These are phyloP conservation scores for Dendrobium huoshanense DNA, from an alignment of 106 monocot genomes.

Conservation along the genomic window DNA sequence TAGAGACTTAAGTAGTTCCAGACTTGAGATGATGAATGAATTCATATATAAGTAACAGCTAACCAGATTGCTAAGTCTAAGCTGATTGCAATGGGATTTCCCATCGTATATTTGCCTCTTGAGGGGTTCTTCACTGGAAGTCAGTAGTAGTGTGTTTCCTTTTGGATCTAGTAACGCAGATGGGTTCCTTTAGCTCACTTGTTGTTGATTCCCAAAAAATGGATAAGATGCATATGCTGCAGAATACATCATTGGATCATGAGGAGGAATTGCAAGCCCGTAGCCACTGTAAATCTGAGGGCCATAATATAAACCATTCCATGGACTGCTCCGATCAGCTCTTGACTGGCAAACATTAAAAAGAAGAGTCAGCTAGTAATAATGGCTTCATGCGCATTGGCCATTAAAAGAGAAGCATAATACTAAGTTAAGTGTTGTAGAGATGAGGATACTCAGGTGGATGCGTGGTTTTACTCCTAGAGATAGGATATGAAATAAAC, in stretches of 20 bases:
- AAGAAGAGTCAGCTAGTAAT: not conserved
- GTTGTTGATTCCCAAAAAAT: constrained; percentile 62
- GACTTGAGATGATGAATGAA: not conserved
- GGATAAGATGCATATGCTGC: constrained; percentile 61
- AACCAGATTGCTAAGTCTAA: not conserved
- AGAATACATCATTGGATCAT: constrained; percentile 61
- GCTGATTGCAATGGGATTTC: not conserved
- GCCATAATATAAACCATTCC: constrained; percentile 65
- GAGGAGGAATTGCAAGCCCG: constrained; percentile 40
- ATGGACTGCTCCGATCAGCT: constrained; percentile 35
- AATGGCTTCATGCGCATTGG: not conserved
- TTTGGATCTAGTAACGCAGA: not conserved
- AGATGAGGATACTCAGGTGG: too few relatives aligned
- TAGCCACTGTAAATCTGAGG: constrained; percentile 55
- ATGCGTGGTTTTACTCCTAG: too few relatives aligned
- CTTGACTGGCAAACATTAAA: constrained; percentile 20
- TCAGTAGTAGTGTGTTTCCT: not conserved
- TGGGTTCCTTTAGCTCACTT: constrained; percentile 51
- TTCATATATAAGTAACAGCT: not conserved
- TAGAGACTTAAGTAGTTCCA: not conserved
- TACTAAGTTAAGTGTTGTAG: too few relatives aligned
- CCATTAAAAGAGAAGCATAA: too few relatives aligned
- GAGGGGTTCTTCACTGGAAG: not conserved
- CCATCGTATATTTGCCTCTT: not conserved
- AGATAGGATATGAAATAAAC: too few relatives aligned